phyloP scores from a whole-genome alignment of 2,329 filamentous ascomycete species.

The Exophiala dermatitidis region DNA sequence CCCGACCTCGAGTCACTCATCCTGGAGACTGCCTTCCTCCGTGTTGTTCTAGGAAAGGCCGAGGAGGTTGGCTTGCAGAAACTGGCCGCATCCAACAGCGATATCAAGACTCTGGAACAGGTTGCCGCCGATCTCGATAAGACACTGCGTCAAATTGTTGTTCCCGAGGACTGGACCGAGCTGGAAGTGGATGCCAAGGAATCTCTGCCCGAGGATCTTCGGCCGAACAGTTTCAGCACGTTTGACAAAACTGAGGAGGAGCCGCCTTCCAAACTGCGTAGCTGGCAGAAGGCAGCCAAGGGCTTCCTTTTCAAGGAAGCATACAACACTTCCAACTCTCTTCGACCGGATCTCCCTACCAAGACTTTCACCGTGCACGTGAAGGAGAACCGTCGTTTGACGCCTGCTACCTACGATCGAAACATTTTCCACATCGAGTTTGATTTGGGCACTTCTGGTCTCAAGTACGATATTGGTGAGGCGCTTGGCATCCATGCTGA shows the following conservation, averaged over 20 bases:
- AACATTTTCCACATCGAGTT: constrained; percentile 99
- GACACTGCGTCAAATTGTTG: constrained; percentile 63
- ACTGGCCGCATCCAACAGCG: constrained; percentile 54
- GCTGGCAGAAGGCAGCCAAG: constrained; percentile 81
- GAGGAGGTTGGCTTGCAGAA: constrained; percentile 59
- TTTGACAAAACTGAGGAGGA: constrained; percentile 73
- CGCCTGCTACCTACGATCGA: constrained; percentile 79
- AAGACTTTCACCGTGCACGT: constrained; percentile 85
- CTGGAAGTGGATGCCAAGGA: constrained; percentile 52
- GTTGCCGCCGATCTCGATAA: constrained; percentile 55
- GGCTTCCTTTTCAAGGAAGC: constrained; percentile 91
- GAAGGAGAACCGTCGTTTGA: constrained; percentile 91
- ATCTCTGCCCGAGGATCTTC: constrained; percentile 57
- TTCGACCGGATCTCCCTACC: constrained; percentile 78
- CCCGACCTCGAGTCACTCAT: constrained; percentile 57
- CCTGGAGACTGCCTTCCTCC: constrained; percentile 75
- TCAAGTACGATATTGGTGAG: constrained; percentile 95
- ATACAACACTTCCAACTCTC: constrained; percentile 62
- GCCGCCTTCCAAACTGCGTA: constrained; percentile 56
- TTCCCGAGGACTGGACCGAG: constrained; percentile 74
- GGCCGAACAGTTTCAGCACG: constrained; percentile 70
- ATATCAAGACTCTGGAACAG: constrained; percentile 56
- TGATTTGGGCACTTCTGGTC: constrained; percentile 80
- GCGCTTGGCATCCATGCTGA: constrained; percentile 93
- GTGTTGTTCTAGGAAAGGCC: constrained; percentile 62